These are phyloP conservation scores for Salinomyces thailandicus DNA, from an alignment of 2,329 filamentous ascomycete genomes.

Conservation along the genomic window DNA sequence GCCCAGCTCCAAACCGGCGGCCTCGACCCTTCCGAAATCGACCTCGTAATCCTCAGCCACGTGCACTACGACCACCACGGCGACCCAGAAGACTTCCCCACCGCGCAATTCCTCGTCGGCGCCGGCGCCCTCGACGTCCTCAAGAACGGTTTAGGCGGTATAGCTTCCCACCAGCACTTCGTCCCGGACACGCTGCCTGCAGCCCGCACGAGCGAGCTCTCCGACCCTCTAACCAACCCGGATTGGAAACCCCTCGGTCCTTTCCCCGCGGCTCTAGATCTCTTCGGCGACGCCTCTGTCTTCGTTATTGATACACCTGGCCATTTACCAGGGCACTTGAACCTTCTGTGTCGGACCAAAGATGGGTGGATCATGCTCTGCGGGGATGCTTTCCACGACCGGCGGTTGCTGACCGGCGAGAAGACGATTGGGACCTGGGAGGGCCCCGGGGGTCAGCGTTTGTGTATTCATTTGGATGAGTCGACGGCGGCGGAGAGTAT, in stretches of 20 bases:
- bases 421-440: slow-evolving; percentile 43
- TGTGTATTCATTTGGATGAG: slow-evolving; percentile 44
- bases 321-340: slow-evolving; percentile 43
- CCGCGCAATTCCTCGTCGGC: slow-evolving; percentile 42
- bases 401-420: slow-evolving; percentile 41
- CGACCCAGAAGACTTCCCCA: slow-evolving; percentile 42
- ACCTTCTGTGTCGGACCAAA: slow-evolving; percentile 35
- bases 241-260: slow-evolving; percentile 36
- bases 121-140: slow-evolving; percentile 36
- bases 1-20: slow-evolving; percentile 29
- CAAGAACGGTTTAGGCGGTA: slow-evolving; percentile 17
- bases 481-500: slow-evolving; percentile 36
- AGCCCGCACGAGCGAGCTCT: slow-evolving; percentile 35
- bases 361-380: slow-evolving; percentile 40
- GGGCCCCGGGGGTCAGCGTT: slow-evolving; percentile 33
- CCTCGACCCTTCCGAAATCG: slow-evolving; percentile 26
- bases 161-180: slow-evolving; percentile 33
- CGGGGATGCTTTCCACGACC: slow-evolving; percentile 46
- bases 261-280: slow-evolving; percentile 38
- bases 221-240: slow-evolving; percentile 15
- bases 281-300: slow-evolving; percentile 38
- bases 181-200: slow-evolving; percentile 33
- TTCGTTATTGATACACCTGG: slow-evolving; percentile 42
- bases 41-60: slow-evolving; percentile 41
- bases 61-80: slow-evolving; percentile 49